phyloP scores from a whole-genome alignment of 2,329 filamentous ascomycete genomes.

The Aspergillus intermedius region DNA sequence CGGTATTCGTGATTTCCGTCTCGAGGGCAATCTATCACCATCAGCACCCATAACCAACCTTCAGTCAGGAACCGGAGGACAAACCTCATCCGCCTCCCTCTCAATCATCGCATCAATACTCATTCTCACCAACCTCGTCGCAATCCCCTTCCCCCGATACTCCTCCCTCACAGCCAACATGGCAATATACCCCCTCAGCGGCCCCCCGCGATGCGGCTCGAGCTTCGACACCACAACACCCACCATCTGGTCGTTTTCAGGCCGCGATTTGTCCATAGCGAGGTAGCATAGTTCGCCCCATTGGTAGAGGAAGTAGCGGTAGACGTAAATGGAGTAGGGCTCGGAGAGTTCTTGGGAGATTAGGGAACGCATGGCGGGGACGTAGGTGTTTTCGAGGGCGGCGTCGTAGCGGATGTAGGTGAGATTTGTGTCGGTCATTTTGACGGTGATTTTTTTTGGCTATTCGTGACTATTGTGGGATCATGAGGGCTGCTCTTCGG shows the following conservation, averaged over 20 bases:
- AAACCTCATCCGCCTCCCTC: constrained; percentile 73
- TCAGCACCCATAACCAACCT: not conserved
- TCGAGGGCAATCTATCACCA: constrained; percentile 68
- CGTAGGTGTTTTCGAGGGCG: constrained; percentile 57
- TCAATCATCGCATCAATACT: constrained; percentile 87
- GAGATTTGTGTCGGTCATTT: constrained; percentile 22
- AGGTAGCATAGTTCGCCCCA: constrained; percentile 98
- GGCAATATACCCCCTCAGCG: constrained; percentile 88
- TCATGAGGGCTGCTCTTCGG: no score
- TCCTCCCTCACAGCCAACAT: constrained; percentile 88
- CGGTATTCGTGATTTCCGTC: constrained; percentile 86
- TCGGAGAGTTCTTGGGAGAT: constrained; percentile 96
- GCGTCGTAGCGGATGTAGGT: constrained; percentile 56
- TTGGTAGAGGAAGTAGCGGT: constrained; percentile 95
- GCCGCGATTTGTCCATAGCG: constrained; percentile 46
- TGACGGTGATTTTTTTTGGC: not conserved
- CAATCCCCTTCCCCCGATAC: constrained; percentile 78
- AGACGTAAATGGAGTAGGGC: constrained; percentile 98
- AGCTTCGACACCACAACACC: constrained; percentile 94
- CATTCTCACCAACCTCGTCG: constrained; percentile 77
- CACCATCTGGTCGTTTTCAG: constrained; percentile 49
- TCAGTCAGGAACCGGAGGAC: constrained; percentile 7
- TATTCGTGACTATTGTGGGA: not conserved
- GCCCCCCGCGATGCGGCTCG: constrained; percentile 79
- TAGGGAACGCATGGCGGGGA: constrained; percentile 80